Evolutionary conservation across 2,329 filamentous ascomycete genomes (phyloP).

Genomic region (Leptographium lundbergii): DNA sequence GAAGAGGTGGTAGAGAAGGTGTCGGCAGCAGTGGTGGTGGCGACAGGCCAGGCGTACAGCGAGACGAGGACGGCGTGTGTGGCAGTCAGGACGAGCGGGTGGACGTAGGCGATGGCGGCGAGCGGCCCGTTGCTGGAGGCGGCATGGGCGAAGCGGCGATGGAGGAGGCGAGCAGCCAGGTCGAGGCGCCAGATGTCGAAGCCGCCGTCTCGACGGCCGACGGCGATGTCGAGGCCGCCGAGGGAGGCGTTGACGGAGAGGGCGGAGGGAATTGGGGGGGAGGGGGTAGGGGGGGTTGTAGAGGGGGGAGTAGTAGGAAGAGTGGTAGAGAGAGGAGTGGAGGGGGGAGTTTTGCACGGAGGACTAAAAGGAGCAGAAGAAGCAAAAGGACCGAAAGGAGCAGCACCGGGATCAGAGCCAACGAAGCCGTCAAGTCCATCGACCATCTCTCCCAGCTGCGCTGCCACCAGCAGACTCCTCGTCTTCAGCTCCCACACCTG

Average conservation of each 20-base stretch:
- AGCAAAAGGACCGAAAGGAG: too few species aligned
- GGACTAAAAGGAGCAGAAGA: too few species aligned
- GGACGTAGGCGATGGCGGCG: slow-evolving; percentile 55
- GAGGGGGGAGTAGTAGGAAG: too few species aligned
- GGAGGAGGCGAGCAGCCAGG: slow-evolving; percentile 26
- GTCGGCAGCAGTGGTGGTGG: not conserved
- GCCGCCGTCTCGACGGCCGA: slow-evolving; percentile 61
- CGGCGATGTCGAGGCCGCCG: slow-evolving; percentile 41
- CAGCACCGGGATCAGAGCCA: too few species aligned
- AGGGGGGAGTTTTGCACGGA: too few species aligned
- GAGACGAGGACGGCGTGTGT: slow-evolving; percentile 63
- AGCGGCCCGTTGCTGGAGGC: slow-evolving; percentile 53
- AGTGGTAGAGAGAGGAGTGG: too few species aligned
- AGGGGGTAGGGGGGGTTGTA: not conserved
- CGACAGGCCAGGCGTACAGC: slow-evolving; percentile 46
- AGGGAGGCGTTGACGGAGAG: slow-evolving; percentile 48
- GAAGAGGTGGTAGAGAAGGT: not conserved
- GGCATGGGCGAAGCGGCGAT: slow-evolving; percentile 42
- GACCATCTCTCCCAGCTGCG: slow-evolving; percentile 16
- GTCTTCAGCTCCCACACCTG: slow-evolving; percentile 66
- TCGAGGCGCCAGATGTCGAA: slow-evolving; percentile 58
- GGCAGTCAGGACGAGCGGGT: slow-evolving; percentile 69
- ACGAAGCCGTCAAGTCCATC: too few species aligned
- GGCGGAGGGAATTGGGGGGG: slow-evolving; percentile 37
- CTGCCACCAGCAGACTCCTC: slow-evolving; percentile 44